Evolutionary conservation across 2,329 filamentous ascomycete species (phyloP), one percentile per base, ranked within the genome.

Genomic region (Lachnellula arida): DNA sequence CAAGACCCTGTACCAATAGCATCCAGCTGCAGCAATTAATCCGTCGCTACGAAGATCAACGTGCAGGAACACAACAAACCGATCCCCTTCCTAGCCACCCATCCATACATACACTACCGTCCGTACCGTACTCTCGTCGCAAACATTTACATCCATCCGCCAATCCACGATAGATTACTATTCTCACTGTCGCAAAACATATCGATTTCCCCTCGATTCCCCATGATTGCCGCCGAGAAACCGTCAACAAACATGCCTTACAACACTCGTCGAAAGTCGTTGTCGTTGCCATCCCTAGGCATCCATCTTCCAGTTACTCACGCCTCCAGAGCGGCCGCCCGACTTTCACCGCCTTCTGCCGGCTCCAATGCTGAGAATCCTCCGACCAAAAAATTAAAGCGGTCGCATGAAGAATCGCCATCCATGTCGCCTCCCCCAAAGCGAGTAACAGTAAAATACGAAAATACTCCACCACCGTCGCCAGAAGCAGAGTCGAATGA

Each of bases 241-340:
- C 12, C 57, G 39, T 39, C 56, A 37, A 63, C 25, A 34, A 63
- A 28, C n/a, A 96, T 96, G 91, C 88, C 88, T 70, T 97, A 97
- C 81, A 96, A 97, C 75, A 97, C 93, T 65, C 89, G 93, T 75
- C 87, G 92, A 74, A 97, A 97, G 79, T 96, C 91, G 70, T 79
- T 99, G 64, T 97, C 92, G 60, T 80, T 97, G 69, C 89, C 91
- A 58, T 95, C 91, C 64, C 82, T 97, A 68, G 94, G 94, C 72
- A 96, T 97, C 67, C 89, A 94, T 68, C 80, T 97, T 62, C 86
- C 89, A 62, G 82, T 87, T 67, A 78, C 80, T 66, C 77, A 85
- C 67, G 80, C 84, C 67, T 75, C 82, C 61, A 78, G 83, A 74
- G 75, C 77, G 74, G 75, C 78, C 62, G 67, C 68, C 46, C 65